Evolutionary conservation across 169 alveolate genomes (phyloP).

Genomic region (Cryptosporidium meleagridis): DNA sequence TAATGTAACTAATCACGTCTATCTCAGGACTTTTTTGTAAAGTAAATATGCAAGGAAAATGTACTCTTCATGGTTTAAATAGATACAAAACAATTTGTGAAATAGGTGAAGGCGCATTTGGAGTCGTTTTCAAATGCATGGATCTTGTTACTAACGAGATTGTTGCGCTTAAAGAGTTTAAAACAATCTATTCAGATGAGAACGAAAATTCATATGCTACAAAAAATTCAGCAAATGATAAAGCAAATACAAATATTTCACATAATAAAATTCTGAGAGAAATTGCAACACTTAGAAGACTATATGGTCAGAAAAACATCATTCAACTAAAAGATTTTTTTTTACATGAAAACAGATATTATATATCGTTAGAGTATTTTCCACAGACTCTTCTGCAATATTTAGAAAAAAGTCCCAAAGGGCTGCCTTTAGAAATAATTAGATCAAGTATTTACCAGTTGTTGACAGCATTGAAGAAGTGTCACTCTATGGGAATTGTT

Average conservation of each 20-base stretch:
- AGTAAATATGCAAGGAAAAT: slow-evolving; percentile 39
- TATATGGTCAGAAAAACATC: slow-evolving; percentile 87
- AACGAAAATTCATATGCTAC: not conserved
- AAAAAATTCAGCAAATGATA: slow-evolving; percentile 54
- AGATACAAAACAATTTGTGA: slow-evolving; percentile 82
- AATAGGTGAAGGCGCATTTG: slow-evolving; percentile 94
- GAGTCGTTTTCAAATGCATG: slow-evolving; percentile 92
- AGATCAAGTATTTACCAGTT: slow-evolving; percentile 89
- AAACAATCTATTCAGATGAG: slow-evolving; percentile 69
- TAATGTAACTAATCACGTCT: not conserved
- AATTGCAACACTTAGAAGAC: slow-evolving; percentile 88
- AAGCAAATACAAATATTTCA: slow-evolving; percentile 86
- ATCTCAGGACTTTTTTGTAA: not conserved
- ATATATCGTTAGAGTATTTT: slow-evolving; percentile 91
- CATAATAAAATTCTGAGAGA: slow-evolving; percentile 91
- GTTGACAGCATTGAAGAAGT: slow-evolving; percentile 87
- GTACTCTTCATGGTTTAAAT: slow-evolving; percentile 75
- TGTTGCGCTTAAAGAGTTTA: slow-evolving; percentile 94
- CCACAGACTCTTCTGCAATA: slow-evolving; percentile 90
- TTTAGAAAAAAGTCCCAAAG: slow-evolving; percentile 89
- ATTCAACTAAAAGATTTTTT: slow-evolving; percentile 92
- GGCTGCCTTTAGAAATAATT: slow-evolving; percentile 85
- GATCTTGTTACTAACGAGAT: slow-evolving; percentile 83
- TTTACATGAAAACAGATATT: slow-evolving; percentile 89
- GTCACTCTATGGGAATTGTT: slow-evolving; percentile 88